These are phyloP conservation scores for Suillus lakei DNA, from an alignment of 768 basidiomycete species.

Conservation along the genomic window DNA sequence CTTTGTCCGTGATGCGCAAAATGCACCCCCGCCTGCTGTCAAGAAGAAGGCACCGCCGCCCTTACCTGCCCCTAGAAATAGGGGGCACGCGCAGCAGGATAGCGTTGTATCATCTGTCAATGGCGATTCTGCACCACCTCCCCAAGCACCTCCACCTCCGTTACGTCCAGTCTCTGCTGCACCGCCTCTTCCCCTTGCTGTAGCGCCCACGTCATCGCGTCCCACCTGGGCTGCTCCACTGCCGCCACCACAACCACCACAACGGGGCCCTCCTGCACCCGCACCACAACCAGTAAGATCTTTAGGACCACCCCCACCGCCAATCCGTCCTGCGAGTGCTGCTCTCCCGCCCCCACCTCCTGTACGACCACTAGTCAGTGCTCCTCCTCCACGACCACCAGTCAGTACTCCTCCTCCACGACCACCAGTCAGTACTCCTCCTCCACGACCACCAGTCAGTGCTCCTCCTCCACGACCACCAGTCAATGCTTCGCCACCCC, in stretches of 20 bases:
- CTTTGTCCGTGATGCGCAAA: constrained; percentile 61
- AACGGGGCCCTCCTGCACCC: constrained; percentile 33
- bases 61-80: constrained; percentile 36
- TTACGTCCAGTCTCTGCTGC: constrained; percentile 28
- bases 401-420: constrained; percentile 35
- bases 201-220: constrained; percentile 31
- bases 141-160: constrained; percentile 40
- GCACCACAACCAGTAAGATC: constrained; percentile 27
- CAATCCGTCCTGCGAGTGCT: constrained; percentile 36
- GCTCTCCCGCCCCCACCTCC: constrained; percentile 37
- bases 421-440: constrained; percentile 34
- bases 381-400: constrained; percentile 44
- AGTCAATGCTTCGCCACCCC: constrained; percentile 33
- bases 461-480: constrained; percentile 38
- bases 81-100: constrained; percentile 27
- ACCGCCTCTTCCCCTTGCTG: constrained; percentile 41
- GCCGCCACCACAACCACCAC: constrained; percentile 27
- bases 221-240: constrained; percentile 17
- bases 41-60: constrained; percentile 49
- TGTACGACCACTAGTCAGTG: constrained; percentile 35
- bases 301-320: constrained; percentile 46
- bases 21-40: constrained; percentile 46
- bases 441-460: constrained; percentile 27
- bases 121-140: constrained; percentile 30
- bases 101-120: constrained; percentile 28